Evolutionary conservation across 768 basidiomycete genomes (phyloP), one percentile per base, ranked within the genome.

Genomic region (Austroboletus festivus): DNA sequence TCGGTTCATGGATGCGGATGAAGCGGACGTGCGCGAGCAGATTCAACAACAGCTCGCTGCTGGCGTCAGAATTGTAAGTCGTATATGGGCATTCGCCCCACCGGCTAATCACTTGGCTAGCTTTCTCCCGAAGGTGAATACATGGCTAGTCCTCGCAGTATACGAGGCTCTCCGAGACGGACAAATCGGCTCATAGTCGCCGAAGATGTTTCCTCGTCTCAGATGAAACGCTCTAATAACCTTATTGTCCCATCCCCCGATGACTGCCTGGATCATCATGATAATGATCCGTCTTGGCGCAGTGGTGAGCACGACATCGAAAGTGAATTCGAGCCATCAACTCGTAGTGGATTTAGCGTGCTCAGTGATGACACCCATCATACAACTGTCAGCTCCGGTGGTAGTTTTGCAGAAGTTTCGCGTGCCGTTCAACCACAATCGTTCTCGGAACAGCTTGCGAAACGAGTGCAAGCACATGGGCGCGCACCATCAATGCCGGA

Each of bases 1-100:
- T 11, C 90, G 91, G 58, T 92, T 92, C 60, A 85, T 90, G 85
- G 90, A 93, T 64, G 90, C 90, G 4, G 89, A 93, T 55, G 89
- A 90, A 45, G 83, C 79, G 12, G 76, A 85, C 56, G 89, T 89
- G 8, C 80, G 87, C 54, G 85, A 88, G 59, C 91, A 94, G 64
- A 89, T 95, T 38, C 89, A 93, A 60, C 83, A 88, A 52, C 89
- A 89, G 51, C 69, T 94, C 24, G 84, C 79, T 28, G 84, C 83
- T 47, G 90, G 87, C 30, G 83, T 79, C 15, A 81, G 78, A 47
- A 73, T 88, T 51, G 87, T 92, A 61, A 53, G 80, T 73, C 10
- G 16, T 31, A 33, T 18, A 9, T 41, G 13, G 16, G 19, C 45
- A 22, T 33, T 48, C 47, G 21, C 30, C 22, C 38, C 38, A 19